phyloP scores from a whole-genome alignment of 2,329 filamentous ascomycete genomes.

The Fusarium torreyae region DNA sequence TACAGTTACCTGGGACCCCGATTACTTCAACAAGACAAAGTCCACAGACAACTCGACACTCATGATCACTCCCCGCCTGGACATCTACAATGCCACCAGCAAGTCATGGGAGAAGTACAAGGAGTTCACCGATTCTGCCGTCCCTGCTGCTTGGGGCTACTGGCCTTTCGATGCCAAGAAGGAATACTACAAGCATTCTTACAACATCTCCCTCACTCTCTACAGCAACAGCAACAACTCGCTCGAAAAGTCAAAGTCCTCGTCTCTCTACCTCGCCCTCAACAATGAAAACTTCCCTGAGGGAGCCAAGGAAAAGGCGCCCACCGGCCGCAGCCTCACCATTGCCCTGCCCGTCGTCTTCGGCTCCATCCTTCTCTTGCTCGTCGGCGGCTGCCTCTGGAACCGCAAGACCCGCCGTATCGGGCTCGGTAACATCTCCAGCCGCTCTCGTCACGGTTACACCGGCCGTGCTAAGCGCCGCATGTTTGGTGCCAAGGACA shows the following conservation, averaged over 20 bases:
- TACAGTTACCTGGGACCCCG: constrained; percentile 71
- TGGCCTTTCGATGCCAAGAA: constrained; percentile 61
- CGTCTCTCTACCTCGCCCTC: constrained; percentile 59
- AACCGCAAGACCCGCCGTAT: constrained; percentile 67
- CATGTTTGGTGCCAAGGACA: constrained; percentile 55
- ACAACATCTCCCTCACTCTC: constrained; percentile 67
- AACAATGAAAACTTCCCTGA: constrained; percentile 54
- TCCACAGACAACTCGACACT: constrained; percentile 55
- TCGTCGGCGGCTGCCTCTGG: constrained; percentile 71
- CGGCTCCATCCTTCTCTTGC: constrained; percentile 62
- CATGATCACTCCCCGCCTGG: constrained; percentile 57
- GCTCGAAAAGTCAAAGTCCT: constrained; percentile 58
- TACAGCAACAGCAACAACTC: constrained; percentile 56
- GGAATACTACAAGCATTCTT: constrained; percentile 55
- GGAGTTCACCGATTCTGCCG: constrained; percentile 56
- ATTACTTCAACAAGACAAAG: constrained; percentile 63
- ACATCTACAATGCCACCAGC: constrained; percentile 58
- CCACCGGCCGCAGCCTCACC: constrained; percentile 60
- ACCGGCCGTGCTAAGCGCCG: constrained; percentile 57
- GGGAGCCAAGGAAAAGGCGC: constrained; percentile 53
- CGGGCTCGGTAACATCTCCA: constrained; percentile 67
- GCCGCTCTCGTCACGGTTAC: constrained; percentile 62
- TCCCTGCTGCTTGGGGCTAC: constrained; percentile 63
- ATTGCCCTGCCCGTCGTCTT: constrained; percentile 68
- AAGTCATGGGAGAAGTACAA: constrained; percentile 53